Base-by-base conservation (phyloP, 2,329 filamentous ascomycete species). In the Cladophialophora exuberans region DNA sequence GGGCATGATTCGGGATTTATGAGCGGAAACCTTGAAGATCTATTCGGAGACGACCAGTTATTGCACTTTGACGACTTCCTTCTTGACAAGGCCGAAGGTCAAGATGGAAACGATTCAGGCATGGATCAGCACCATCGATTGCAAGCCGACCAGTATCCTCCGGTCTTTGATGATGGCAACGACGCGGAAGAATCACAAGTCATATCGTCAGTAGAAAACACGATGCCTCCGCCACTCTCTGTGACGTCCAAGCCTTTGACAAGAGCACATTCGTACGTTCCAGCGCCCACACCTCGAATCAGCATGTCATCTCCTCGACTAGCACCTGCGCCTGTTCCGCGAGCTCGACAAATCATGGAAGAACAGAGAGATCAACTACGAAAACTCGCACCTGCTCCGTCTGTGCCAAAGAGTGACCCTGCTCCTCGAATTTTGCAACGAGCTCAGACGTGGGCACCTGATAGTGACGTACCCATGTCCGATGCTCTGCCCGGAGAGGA, bases 1-100 rank as follows among this genome's bases (percentile, higher is more conserved):
- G 64, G 74, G 65, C 76, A 76, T 15, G 90, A 96, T 67, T 92
- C 89, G 11, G 89, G 89, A 1, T 95, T 95, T 66, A 89, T 92
- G 82, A 94, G 89, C 67, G 88, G 87, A n/a, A 82, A 84, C 5
- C 70, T 87, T 13, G 82, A 87, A n/a, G 62, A 60, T 30, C 39
- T 63, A 10, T 62, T 65, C 36, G 61, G 57, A 26, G 61, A 64
- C 26, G 44, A 59, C 30, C 51, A 52, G 13, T 42, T 60, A 22
- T 35, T 65, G 30, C 58, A 62, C 4, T 64, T 64, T 33, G 62
- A 63, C 25, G 62, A 62, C 28, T 63, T 63, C 28, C 52, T 61
- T 17, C 9, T 59, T 7, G 55, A 61, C 28, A 63, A 61, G 38
- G 42, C 36, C n/a, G 55, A 52, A n/a, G 50, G 51, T 25, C 35